Conservation (phyloP, 768 basidiomycete species). For the Calocybe cyanea region DNA sequence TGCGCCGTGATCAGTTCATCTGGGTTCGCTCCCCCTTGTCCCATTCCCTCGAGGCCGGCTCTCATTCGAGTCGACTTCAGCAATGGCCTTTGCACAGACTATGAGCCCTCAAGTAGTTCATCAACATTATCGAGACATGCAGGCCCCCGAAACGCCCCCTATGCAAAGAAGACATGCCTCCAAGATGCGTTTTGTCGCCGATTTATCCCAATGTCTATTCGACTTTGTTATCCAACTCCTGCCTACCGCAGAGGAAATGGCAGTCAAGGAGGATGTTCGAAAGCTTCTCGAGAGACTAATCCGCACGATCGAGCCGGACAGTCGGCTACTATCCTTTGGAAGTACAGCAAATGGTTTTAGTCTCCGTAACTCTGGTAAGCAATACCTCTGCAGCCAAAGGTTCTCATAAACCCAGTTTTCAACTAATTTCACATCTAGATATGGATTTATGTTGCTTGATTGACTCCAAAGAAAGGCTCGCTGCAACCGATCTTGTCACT, state of each 20-base stretch:
- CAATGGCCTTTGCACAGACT: constrained; percentile 40
- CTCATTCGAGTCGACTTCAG: constrained; percentile 13
- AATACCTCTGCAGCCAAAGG: constrained; percentile 1
- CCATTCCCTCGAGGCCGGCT: constrained; percentile 17
- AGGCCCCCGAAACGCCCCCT: constrained; percentile 25
- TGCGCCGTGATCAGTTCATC: constrained; percentile 20
- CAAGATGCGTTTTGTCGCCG: constrained; percentile 66
- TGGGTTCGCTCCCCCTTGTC: constrained; percentile 11
- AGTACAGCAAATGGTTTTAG: constrained; percentile 98
- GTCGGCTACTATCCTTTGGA: constrained; percentile 89
- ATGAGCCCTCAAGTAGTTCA: constrained; percentile 34
- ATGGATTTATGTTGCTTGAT: constrained; percentile 99
- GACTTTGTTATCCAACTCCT: constrained; percentile 92
- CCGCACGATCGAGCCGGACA: constrained; percentile 89
- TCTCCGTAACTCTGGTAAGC: constrained; percentile 86
- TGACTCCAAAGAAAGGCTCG: constrained; percentile 75
- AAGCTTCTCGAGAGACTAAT: constrained; percentile 94
- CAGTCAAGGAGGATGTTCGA: constrained; percentile 94
- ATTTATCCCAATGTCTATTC: constrained; percentile 88
- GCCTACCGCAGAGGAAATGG: constrained; percentile 85
- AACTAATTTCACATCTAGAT: constrained; percentile 46
- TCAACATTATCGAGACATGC: constrained; percentile 32
- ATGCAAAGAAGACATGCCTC: constrained; percentile 37
- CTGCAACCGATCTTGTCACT: constrained; percentile 87
- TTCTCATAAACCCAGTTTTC: background rate